Evolutionary conservation across 164 flowering plant genomes (phyloP), one percentile per base, ranked within the genome.

Genomic region (Umbilicus rupestris): DNA sequence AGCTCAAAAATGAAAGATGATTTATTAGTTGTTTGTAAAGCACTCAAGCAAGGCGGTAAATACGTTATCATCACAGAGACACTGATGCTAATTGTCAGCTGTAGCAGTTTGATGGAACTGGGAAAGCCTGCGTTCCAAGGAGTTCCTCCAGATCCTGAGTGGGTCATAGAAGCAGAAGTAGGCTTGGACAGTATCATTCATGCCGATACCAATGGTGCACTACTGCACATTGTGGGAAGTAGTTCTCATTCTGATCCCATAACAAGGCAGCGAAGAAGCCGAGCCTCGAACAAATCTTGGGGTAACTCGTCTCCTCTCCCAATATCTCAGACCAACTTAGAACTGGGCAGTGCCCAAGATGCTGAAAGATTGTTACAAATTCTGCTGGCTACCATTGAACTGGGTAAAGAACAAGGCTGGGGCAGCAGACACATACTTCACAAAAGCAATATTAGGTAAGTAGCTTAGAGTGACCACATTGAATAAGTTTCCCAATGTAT

Each of bases 201-300:
- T 68, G 81, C 77, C 55, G 91, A 87, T 72, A 65, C 63, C 39
- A 84, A 80, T 69, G 84, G 72, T 31, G 79, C 70, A 22, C 76
- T 81, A 44, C 81, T 91, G 55, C 92, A 87, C 74, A 83, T 94
- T 42, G 89, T 94, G 9, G 95, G 90, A 67, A 87, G 88, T 71
- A 80, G 76, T 68, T 77, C 86, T 17, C 88, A 88, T 62, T 77
- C 86, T 14, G 89, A 88, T 64, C 70, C 79, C 33, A 50, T 74
- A 7, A 69, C 72, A 63, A 72, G 60, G 26, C 87, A 73, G 68
- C 73, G 74, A 70, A 72, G 78, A 16, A 64, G 69, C 35, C 77
- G 72, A 37, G 37, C 57, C 33, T 74, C 75, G 69, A 69, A 74
- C n/a, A 81, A 74, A 41, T 74, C 58, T n/a, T 87, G 83, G 87